Conservation (phyloP, 1,284 basidiomycete genomes). For the Pholiota adiposa region DNA sequence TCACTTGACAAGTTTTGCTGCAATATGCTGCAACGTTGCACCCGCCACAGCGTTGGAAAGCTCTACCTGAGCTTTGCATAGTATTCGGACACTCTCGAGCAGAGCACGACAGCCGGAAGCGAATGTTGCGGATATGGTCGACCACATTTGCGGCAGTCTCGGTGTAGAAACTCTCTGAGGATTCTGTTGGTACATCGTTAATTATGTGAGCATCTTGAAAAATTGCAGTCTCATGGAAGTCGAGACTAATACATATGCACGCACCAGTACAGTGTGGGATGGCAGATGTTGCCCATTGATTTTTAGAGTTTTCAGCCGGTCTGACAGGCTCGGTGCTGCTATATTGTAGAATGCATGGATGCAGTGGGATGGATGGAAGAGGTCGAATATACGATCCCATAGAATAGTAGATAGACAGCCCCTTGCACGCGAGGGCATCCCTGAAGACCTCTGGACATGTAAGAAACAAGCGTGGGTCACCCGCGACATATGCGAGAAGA, state of each 20-base stretch:
- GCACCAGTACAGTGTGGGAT: too few relatives aligned
- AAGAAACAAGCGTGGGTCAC: constrained; percentile 2
- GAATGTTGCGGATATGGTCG: neutral
- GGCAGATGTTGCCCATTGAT: too few relatives aligned
- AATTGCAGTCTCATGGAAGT: too few relatives aligned
- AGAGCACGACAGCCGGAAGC: neutral
- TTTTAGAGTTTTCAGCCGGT: too few relatives aligned
- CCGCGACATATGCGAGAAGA: constrained; percentile 5
- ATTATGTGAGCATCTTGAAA: too few relatives aligned
- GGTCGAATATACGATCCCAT: neutral
- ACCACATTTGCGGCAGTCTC: neutral
- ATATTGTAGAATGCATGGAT: too few relatives aligned
- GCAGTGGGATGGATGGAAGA: neutral
- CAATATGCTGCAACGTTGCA: neutral
- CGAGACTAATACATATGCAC: too few relatives aligned
- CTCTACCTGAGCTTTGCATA: neutral
- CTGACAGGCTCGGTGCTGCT: too few relatives aligned
- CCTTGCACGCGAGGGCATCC: neutral
- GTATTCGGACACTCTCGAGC: neutral
- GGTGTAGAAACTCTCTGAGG: too few relatives aligned
- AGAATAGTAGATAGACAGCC: neutral
- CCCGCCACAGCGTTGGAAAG: neutral
- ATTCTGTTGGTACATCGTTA: too few relatives aligned
- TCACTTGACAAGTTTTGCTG: neutral
- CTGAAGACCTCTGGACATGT: neutral